Evolutionary conservation across 768 basidiomycete species (phyloP).

Genomic region (Dioszegia hungarica): DNA sequence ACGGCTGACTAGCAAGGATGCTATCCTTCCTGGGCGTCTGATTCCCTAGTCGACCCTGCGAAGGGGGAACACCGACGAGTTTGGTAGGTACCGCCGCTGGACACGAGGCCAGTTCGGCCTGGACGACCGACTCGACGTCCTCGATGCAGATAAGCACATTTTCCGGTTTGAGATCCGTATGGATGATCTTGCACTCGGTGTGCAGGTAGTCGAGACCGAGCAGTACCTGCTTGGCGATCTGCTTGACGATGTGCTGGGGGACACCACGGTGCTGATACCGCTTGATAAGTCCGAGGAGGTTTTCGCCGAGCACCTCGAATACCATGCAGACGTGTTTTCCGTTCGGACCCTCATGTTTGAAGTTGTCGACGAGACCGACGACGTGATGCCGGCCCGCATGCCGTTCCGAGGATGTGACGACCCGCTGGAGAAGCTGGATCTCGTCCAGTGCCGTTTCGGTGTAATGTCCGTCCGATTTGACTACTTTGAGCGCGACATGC

Average conservation of each 20-base stretch:
- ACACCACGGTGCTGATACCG: conserved; percentile 98
- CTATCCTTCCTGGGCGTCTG: conserved; percentile 83
- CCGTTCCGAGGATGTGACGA: conserved; percentile 69
- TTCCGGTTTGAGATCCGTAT: conserved; percentile 96
- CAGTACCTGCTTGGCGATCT: conserved; percentile 94
- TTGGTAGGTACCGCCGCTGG: conserved; percentile 64
- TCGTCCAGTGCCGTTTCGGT: conserved; percentile 98
- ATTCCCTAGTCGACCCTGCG: conserved; percentile 88
- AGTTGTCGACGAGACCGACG: conserved; percentile 96
- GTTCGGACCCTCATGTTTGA: conserved; percentile 92
- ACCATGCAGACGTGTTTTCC: conserved; percentile 99
- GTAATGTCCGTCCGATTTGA: conserved; percentile 93
- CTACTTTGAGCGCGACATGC: conserved; percentile 98
- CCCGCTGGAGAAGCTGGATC: conserved; percentile 92
- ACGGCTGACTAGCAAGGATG: conserved; percentile 83
- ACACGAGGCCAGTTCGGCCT: conserved; percentile 64
- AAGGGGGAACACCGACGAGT: conserved; percentile 81
- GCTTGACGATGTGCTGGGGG: conserved; percentile 83
- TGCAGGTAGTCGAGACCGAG: conserved; percentile 98
- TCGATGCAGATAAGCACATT: conserved; percentile 97
- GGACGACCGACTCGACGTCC: conserved; percentile 89
- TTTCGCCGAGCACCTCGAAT: conserved; percentile 96
- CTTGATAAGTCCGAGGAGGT: conserved; percentile 89
- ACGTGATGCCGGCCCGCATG: conserved; percentile 91
- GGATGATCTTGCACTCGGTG: conserved; percentile 91